Conservation (phyloP, 352 stramenopile species). For the Thalassiosira ordinaria region DNA sequence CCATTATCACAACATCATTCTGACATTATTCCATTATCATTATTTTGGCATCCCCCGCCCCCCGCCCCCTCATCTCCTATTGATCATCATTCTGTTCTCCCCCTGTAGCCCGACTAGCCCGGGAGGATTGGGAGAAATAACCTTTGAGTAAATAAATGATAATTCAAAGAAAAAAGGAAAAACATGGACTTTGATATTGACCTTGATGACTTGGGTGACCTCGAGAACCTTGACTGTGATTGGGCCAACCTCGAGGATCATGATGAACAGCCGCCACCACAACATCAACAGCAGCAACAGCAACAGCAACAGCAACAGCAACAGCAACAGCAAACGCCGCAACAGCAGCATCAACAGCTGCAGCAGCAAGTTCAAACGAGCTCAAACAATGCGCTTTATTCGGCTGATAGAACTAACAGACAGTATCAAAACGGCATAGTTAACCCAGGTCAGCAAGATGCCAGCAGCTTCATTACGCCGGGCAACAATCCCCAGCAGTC, state of each 20-base stretch:
- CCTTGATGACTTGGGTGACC: conserved; percentile 29
- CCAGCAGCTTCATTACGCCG: neutral
- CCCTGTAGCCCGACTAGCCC: too few species aligned
- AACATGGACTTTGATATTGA: conserved; percentile 37
- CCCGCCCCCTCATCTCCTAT: too few species aligned
- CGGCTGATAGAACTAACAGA: neutral
- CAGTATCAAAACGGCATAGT: neutral
- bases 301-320: neutral
- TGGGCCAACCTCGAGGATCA: conserved; percentile 2
- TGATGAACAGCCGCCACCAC: neutral
- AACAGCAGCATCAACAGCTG: conserved; percentile 13
- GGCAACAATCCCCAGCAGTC: neutral
- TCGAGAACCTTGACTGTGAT: conserved; percentile 41
- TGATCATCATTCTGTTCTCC: too few species aligned
- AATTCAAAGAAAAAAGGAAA: too few species aligned
- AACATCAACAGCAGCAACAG: neutral
- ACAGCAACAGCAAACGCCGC: neutral
- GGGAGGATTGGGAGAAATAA: too few species aligned
- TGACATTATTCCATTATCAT: too few species aligned
- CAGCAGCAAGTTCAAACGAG: neutral
- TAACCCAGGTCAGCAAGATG: too few species aligned
- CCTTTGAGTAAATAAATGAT: too few species aligned
- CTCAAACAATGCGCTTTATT: neutral
- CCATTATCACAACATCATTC: too few species aligned
- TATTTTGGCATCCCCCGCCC: too few species aligned